Percentiles rank a stretch among this genome's conserved stretches.
phyloP scores from a whole-genome alignment of 2,329 filamentous ascomycete genomes.

The Leptographium flavum region DNA sequence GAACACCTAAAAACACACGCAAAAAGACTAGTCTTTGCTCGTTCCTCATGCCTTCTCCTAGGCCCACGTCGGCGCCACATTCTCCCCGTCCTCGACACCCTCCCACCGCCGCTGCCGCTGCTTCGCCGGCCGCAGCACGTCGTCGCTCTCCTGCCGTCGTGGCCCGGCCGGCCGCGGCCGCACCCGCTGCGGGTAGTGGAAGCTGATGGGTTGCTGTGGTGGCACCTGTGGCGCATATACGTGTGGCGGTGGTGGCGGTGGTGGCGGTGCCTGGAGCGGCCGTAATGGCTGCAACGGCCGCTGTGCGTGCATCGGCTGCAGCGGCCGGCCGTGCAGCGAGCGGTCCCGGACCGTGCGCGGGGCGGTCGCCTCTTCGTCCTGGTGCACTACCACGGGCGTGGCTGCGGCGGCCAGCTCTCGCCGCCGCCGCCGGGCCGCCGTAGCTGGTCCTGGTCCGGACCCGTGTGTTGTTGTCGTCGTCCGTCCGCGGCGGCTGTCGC shows the following conservation, averaged over 20 bases:
- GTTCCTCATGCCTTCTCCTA: too few relatives aligned
- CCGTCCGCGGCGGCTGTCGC: too few relatives aligned
- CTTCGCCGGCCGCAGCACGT: neutral
- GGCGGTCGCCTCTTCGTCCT: too few relatives aligned
- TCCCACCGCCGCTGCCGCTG: neutral
- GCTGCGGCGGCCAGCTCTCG: neutral
- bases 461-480: too few relatives aligned
- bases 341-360: too few relatives aligned
- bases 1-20: neutral
- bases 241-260: neutral
- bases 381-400: constrained; percentile 4
- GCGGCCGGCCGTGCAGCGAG: too few relatives aligned
- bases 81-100: neutral
- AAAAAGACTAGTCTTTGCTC: too few relatives aligned
- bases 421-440: neutral
- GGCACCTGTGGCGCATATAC: neutral
- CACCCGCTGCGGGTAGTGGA: constrained; percentile 18
- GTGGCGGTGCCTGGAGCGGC: neutral
- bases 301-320: neutral
- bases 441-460: neutral
- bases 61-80: neutral
- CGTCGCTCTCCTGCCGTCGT: neutral
- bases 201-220: constrained; percentile 11
- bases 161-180: constrained; percentile 4
- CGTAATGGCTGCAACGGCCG: constrained; percentile 3